phyloP scores from a whole-genome alignment of 1,284 basidiomycete genomes.

The Rhodotorula sp. region DNA sequence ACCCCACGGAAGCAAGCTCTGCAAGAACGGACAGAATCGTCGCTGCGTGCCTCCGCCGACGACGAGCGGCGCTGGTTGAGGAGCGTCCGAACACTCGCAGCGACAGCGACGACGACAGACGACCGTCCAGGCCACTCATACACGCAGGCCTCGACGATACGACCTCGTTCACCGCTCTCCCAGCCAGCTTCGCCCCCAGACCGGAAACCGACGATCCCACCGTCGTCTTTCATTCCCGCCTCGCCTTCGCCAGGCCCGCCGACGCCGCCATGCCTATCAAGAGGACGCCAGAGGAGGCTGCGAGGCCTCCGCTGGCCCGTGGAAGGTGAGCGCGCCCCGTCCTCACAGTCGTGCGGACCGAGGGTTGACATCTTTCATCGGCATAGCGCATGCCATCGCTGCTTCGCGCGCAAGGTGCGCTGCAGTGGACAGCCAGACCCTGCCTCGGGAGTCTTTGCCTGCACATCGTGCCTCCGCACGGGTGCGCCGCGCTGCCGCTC shows the following conservation, averaged over 20 bases:
- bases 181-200: not conserved
- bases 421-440: slow-evolving; percentile 24
- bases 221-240: not conserved
- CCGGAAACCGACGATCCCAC: not conserved
- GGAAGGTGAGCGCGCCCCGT: slow-evolving; percentile 19
- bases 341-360: too few relatives aligned
- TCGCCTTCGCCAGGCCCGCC: not conserved
- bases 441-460: slow-evolving; percentile 9
- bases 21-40: too few relatives aligned
- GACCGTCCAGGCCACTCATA: too few relatives aligned
- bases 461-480: slow-evolving; percentile 20
- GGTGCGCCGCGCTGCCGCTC: not conserved
- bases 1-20: too few relatives aligned
- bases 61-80: too few relatives aligned
- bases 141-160: too few relatives aligned
- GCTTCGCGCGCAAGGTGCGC: slow-evolving; percentile 30
- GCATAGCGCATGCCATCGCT: slow-evolving; percentile 27
- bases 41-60: too few relatives aligned
- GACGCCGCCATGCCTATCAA: slow-evolving; percentile 24
- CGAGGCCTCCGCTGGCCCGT: slow-evolving; percentile 17
- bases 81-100: too few relatives aligned
- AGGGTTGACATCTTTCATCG: not conserved
- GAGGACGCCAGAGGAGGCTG: slow-evolving; percentile 21
- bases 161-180: too few relatives aligned
- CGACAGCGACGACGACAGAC: too few relatives aligned